Evolutionary conservation across 768 basidiomycete species (phyloP).

Genomic region (Mycena venus): DNA sequence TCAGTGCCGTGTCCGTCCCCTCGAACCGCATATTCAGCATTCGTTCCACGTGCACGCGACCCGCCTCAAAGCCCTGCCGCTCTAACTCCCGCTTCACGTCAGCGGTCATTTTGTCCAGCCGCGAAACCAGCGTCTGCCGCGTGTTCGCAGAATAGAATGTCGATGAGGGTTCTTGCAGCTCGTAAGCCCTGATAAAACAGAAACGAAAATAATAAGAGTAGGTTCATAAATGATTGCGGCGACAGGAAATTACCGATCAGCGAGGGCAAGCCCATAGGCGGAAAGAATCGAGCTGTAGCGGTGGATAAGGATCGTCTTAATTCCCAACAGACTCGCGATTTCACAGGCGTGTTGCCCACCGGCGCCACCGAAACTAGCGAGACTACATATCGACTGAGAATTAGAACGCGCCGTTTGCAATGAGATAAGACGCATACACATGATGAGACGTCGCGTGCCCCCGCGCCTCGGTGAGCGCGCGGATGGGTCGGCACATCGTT

Average conservation of each 20-base stretch:
- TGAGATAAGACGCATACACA: conserved; percentile 50
- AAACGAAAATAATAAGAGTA: not conserved
- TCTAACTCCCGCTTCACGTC: conserved; percentile 77
- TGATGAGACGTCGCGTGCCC: conserved; percentile 89
- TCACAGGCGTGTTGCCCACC: conserved; percentile 96
- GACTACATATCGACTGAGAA: conserved; percentile 51
- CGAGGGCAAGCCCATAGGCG: conserved; percentile 93
- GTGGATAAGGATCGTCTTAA: conserved; percentile 90
- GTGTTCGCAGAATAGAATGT: conserved; percentile 78
- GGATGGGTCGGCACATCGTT: conserved; percentile 95
- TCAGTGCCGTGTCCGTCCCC: conserved; percentile 92
- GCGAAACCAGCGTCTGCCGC: conserved; percentile 64
- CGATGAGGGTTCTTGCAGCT: conserved; percentile 92
- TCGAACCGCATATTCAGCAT: conserved; percentile 95
- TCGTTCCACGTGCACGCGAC: conserved; percentile 80
- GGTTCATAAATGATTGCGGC: not conserved
- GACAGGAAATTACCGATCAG: conserved; percentile 69
- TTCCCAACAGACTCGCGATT: conserved; percentile 88
- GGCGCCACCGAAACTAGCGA: conserved; percentile 91
- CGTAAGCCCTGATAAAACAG: conserved; percentile 87
- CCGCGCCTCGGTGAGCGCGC: conserved; percentile 90
- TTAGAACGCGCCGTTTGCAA: not conserved
- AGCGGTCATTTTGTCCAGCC: conserved; percentile 77
- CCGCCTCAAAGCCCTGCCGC: conserved; percentile 84
- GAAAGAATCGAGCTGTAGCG: conserved; percentile 94